Evolutionary conservation across 2,329 filamentous ascomycete species (phyloP).

Genomic region (Penicillium sp.): DNA sequence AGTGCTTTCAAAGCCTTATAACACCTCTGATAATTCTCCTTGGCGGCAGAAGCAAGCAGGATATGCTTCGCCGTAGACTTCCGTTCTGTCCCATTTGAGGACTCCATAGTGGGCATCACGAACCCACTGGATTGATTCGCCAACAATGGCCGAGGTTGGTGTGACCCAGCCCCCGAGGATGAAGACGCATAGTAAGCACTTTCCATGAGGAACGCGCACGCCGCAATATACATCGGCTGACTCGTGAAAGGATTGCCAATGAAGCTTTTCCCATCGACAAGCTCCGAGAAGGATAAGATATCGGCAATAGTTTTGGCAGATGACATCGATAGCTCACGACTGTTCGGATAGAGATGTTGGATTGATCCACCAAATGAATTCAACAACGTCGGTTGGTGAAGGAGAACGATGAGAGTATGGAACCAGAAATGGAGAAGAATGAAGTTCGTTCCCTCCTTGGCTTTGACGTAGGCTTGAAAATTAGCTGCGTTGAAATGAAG

Average conservation of each 20-base stretch:
- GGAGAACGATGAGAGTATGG: constrained; percentile 77
- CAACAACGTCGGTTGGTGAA: constrained; percentile 79
- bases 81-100: constrained; percentile 25
- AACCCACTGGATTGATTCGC: constrained; percentile 35
- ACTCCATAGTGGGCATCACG: constrained; percentile 34
- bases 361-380: constrained; percentile 70
- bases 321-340: constrained; percentile 77
- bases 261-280: constrained; percentile 81
- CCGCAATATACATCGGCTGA: constrained; percentile 88
- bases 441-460: constrained; percentile 80
- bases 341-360: constrained; percentile 73
- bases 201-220: constrained; percentile 83
- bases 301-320: constrained; percentile 90
- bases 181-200: constrained; percentile 67
- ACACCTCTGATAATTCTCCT: constrained; percentile 82
- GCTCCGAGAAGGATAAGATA: constrained; percentile 78
- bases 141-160: constrained; percentile 38
- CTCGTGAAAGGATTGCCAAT: constrained; percentile 86
- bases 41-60: constrained; percentile 74
- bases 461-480: constrained; percentile 78
- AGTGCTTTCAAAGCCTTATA: constrained; percentile 79
- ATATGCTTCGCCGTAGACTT: constrained; percentile 61
- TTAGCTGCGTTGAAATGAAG: constrained; percentile 82
- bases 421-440: constrained; percentile 87
- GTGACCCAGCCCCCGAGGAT: constrained; percentile 60